Percentiles rank a stretch among this genome's conserved stretches.
Evolutionary conservation across 1,284 basidiomycete genomes (phyloP).

Genomic region (Xerocomus amazonicus): DNA sequence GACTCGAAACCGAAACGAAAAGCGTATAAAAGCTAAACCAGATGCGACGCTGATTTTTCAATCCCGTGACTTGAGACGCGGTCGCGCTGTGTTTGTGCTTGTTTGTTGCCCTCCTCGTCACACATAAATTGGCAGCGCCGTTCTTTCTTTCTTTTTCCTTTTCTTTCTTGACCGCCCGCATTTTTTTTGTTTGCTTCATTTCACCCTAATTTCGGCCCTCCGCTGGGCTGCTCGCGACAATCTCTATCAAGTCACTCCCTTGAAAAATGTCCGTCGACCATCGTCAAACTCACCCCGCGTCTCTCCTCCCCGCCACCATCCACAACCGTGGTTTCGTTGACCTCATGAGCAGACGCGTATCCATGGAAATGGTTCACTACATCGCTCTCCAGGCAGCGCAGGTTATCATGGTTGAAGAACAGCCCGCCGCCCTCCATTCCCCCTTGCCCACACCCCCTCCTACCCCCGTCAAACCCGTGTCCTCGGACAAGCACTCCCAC

Average conservation of each 20-base stretch:
- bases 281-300: slow-evolving; percentile 54
- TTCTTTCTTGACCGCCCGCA: no score
- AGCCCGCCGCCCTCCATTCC: slow-evolving; percentile 20
- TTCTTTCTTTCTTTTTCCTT: background rate
- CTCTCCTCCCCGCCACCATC: slow-evolving; percentile 60
- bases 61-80: no score
- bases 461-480: slow-evolving; percentile 47
- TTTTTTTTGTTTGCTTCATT: slow-evolving; percentile 13
- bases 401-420: slow-evolving; percentile 61
- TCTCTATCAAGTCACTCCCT: slow-evolving; percentile 33
- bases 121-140: background rate
- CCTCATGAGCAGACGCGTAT: slow-evolving; percentile 75
- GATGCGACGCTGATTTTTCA: slow-evolving; percentile 13
- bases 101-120: no score
- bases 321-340: slow-evolving; percentile 78
- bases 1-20: no score
- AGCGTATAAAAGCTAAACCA: no score
- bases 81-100: no score
- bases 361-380: slow-evolving; percentile 78
- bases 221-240: slow-evolving; percentile 14
- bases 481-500: slow-evolving; percentile 36
- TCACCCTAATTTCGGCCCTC: background rate
- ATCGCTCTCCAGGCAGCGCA: slow-evolving; percentile 64
- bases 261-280: slow-evolving; percentile 33
- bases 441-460: slow-evolving; percentile 50